A percentile compares a stretch with the other conserved stretches of the same genome.
Conservation (phyloP, 371 early-diverging fungal species). For the Entomophthora muscae region DNA sequence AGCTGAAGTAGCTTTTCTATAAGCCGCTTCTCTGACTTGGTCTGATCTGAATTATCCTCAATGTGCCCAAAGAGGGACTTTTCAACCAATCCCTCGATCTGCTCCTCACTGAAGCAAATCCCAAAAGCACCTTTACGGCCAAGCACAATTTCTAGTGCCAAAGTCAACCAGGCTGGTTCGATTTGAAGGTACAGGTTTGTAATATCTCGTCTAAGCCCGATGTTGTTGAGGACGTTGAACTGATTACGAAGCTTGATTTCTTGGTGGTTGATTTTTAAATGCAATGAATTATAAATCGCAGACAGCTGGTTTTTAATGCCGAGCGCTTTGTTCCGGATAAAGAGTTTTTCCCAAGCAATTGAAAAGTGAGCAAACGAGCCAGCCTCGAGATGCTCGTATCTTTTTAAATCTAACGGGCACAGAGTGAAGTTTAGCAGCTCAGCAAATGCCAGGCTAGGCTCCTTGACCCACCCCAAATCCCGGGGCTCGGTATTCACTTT, state of each 20-base stretch:
- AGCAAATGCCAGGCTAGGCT: background rate
- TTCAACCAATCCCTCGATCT: background rate
- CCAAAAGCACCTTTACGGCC: background rate
- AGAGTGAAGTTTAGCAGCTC: background rate
- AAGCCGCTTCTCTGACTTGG: background rate
- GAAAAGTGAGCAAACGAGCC: background rate
- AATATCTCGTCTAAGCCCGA: background rate
- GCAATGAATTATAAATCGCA: background rate
- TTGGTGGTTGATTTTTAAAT: background rate
- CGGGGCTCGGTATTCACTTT: background rate
- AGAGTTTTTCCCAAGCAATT: background rate
- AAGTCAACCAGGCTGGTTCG: background rate
- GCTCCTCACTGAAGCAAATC: background rate
- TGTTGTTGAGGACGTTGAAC: background rate
- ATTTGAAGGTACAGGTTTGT: background rate
- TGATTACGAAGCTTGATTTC: background rate
- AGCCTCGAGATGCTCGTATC: background rate
- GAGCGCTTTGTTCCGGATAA: background rate
- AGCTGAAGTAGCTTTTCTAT: background rate
- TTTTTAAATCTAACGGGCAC: background rate
- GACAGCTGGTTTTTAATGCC: no score
- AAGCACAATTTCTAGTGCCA: background rate
- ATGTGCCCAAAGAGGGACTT: background rate
- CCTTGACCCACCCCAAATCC: background rate
- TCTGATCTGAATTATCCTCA: background rate